Evolutionary conservation across 257 asterid genomes (phyloP), one percentile per base, ranked within the genome.

Genomic region (Solanum pinnatisectum): DNA sequence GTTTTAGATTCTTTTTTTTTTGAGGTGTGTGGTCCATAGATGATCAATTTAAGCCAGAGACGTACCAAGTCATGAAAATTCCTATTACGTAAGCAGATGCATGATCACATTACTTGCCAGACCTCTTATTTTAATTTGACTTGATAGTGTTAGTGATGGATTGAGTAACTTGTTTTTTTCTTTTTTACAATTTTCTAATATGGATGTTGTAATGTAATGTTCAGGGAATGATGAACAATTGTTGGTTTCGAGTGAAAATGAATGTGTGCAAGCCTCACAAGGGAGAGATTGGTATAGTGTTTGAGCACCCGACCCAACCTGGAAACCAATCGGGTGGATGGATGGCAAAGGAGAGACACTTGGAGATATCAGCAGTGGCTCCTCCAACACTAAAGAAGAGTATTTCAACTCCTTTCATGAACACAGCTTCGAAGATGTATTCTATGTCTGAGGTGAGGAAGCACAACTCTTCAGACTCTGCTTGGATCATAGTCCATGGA

Each of bases 141-240:
- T 56, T 56, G n/a, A 56, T 56, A 18, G 0, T 46, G 59, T 74
- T 74, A 20, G 37, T 36, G n/a, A 36, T 5, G 30, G 32, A 36
- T 30, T 70, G 22, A 7, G 20, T 27, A 30, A 16, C 16, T 73
- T 36, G 59, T 77, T 77, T n/a, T n/a, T n/a, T n/a, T n/a, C n/a
- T n/a, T n/a, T n/a, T n/a, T 39, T 78, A 77, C 59, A 40, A 3
- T 77, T 40, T 40, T 42, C 33, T 39, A 78, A 78, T 4, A 79
- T 44, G 40, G 59, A 44, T 44, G 40, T 27, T 44, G 85, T 36
- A 79, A n/a, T n/a, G n/a, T n/a, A n/a, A 44, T 81, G 67, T 82
- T 49, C 70, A 97, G 99, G 99, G 99, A 30, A 96, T 97, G 99
- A 97, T 97, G 99, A 97, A 97, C 91, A 97, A 97, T 49, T 95